Conservation (phyloP, 2,329 filamentous ascomycete genomes). For the Monosporascus ibericus region DNA sequence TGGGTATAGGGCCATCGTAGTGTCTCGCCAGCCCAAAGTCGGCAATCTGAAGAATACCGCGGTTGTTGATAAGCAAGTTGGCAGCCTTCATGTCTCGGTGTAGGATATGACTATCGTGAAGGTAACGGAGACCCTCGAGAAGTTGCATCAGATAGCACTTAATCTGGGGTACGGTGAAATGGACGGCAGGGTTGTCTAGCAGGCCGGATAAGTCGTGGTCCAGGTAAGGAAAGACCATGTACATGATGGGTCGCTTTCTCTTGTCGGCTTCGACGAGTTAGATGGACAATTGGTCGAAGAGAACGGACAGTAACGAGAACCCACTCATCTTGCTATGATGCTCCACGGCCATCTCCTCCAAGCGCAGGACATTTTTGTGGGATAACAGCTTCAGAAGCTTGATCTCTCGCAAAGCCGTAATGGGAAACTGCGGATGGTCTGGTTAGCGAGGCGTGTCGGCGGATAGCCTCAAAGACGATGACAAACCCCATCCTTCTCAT, state of each 20-base stretch:
- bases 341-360: constrained; percentile 97
- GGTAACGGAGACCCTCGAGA: constrained; percentile 79
- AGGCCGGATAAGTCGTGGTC: constrained; percentile 97
- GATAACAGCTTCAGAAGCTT: constrained; percentile 94
- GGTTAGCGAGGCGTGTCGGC: constrained; percentile 10
- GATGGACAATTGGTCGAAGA: constrained; percentile 2
- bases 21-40: constrained; percentile 94
- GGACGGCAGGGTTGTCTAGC: constrained; percentile 87
- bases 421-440: constrained; percentile 64
- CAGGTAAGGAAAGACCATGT: constrained; percentile 99
- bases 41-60: constrained; percentile 88
- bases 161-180: constrained; percentile 83
- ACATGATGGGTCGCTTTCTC: constrained; percentile 79
- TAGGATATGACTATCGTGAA: constrained; percentile 84
- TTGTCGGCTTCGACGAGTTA: constrained; percentile 55
- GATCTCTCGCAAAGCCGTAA: constrained; percentile 94
- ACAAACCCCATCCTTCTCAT: constrained; percentile 89
- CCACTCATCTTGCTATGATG: constrained; percentile 36
- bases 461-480: neutral
- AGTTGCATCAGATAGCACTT: constrained; percentile 97
- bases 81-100: constrained; percentile 99
- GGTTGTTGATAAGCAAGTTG: constrained; percentile 93
- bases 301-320: constrained; percentile 6
- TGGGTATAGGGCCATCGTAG: constrained; percentile 79
- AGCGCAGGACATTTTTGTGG: constrained; percentile 76